These are phyloP conservation scores for Hemisphaericaspora subhashii DNA, from an alignment of 1,139 yeast species.

Conservation along the genomic window DNA sequence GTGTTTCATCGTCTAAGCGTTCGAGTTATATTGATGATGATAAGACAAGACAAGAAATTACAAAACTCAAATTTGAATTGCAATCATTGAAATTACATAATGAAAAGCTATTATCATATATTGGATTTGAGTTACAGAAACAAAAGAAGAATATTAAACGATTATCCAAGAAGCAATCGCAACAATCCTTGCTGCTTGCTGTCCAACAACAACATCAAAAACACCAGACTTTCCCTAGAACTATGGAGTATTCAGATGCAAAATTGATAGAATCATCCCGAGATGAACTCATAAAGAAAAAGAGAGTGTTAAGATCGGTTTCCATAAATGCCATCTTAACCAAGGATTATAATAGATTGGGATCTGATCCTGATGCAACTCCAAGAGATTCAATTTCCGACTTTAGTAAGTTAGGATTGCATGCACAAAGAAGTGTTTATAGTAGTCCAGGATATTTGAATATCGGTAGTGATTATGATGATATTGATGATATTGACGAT, in stretches of 20 bases:
- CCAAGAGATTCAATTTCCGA: neutral
- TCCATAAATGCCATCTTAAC: constrained; percentile 44
- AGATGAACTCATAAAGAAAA: constrained; percentile 44
- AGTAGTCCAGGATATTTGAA: constrained; percentile 9
- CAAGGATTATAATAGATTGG: constrained; percentile 24
- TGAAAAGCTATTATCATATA: constrained; percentile 56
- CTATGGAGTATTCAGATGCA: constrained; percentile 55
- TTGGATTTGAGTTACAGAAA: constrained; percentile 57
- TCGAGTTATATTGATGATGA: constrained; percentile 38
- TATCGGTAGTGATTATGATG: constrained; percentile 10
- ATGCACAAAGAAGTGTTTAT: neutral
- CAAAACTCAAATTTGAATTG: constrained; percentile 53
- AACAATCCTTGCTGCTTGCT: constrained; percentile 12
- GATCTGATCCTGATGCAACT: neutral
- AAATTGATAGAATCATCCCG: constrained; percentile 47
- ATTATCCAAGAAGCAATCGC: constrained; percentile 39
- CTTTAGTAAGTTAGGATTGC: constrained; percentile 5
- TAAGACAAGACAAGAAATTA: constrained; percentile 50
- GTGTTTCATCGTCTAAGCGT: constrained; percentile 31
- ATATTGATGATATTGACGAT: constrained; percentile 17
- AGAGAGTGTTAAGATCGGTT: constrained; percentile 45
- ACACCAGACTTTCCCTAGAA: constrained; percentile 13
- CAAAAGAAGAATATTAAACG: constrained; percentile 45
- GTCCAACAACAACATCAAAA: constrained; percentile 8
- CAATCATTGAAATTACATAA: constrained; percentile 55